phyloP scores from a whole-genome alignment of 2,329 filamentous ascomycete species.

The Alternaria dauci region DNA sequence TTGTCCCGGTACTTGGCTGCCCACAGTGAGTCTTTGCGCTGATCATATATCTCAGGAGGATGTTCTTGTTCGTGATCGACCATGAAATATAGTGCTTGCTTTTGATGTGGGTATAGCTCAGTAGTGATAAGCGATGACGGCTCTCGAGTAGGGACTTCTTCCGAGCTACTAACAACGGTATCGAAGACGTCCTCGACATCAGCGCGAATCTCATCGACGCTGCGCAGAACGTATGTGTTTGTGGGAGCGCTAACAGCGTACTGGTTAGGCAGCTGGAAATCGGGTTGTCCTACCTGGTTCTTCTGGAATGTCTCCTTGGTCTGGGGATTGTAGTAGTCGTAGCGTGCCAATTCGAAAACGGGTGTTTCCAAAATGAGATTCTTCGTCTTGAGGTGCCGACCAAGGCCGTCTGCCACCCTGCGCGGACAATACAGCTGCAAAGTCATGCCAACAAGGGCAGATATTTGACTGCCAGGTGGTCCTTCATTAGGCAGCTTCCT shows the following conservation, averaged over 20 bases:
- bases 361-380: slow-evolving; percentile 72
- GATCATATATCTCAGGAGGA: slow-evolving; percentile 67
- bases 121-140: slow-evolving; percentile 70
- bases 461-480: slow-evolving; percentile 29
- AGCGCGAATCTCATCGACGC: slow-evolving; percentile 81
- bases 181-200: slow-evolving; percentile 91
- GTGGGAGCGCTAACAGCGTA: slow-evolving; percentile 15
- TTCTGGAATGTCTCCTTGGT: slow-evolving; percentile 27
- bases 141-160: slow-evolving; percentile 78
- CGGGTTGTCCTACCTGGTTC: slow-evolving; percentile 25
- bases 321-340: slow-evolving; percentile 81
- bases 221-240: slow-evolving; percentile 31
- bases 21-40: slow-evolving; percentile 79
- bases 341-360: slow-evolving; percentile 68
- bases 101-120: slow-evolving; percentile 82
- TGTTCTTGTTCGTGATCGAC: slow-evolving; percentile 74
- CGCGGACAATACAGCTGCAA: slow-evolving; percentile 82
- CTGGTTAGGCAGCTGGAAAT: slow-evolving; percentile 21
- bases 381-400: slow-evolving; percentile 70
- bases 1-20: slow-evolving; percentile 65
- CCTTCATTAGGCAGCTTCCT: slow-evolving; percentile 69
- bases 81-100: slow-evolving; percentile 90
- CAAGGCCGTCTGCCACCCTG: slow-evolving; percentile 70
- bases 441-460: slow-evolving; percentile 61
- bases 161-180: slow-evolving; percentile 72